Percentiles rank a stretch among this genome's conserved stretches.
Evolutionary conservation across 495 filamentous ascomycete genomes (phyloP).

Genomic region (Neurospora sp.): DNA sequence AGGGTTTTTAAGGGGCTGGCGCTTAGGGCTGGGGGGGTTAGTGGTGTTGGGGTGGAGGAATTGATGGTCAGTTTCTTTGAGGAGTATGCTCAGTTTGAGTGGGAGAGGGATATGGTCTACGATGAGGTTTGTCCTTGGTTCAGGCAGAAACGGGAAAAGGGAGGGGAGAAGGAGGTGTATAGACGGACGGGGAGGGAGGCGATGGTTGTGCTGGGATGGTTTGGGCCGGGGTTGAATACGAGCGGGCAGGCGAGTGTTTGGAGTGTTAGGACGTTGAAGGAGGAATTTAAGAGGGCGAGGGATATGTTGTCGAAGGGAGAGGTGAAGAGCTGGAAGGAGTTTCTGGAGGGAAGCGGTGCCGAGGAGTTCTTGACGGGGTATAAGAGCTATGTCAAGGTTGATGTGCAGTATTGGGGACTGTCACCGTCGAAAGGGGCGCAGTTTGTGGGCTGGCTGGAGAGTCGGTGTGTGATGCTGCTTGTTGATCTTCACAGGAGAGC

Average conservation of each 20-base stretch:
- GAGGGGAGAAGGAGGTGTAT: not conserved
- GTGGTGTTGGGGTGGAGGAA: slow-evolving; percentile 25
- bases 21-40: not conserved
- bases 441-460: slow-evolving; percentile 47
- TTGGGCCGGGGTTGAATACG: slow-evolving; percentile 46
- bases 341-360: slow-evolving; percentile 1
- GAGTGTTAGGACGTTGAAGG: slow-evolving; percentile 34
- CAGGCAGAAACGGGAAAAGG: not conserved
- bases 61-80: slow-evolving; percentile 44
- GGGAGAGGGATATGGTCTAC: slow-evolving; percentile 35
- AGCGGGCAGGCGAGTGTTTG: slow-evolving; percentile 35
- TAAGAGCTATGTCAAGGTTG: slow-evolving; percentile 41
- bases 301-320: not conserved
- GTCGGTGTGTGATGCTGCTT: slow-evolving; percentile 37
- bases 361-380: slow-evolving; percentile 36
- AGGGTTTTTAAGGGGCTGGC: slow-evolving; percentile 41
- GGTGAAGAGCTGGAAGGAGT: not conserved
- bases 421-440: slow-evolving; percentile 32
- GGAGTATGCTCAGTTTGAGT: slow-evolving; percentile 49
- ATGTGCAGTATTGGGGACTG: slow-evolving; percentile 46
- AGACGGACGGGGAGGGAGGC: slow-evolving; percentile 27
- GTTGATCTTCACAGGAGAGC: slow-evolving; percentile 39
- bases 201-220: slow-evolving; percentile 45
- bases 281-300: slow-evolving; percentile 38
- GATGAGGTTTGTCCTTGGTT: slow-evolving; percentile 21